Base-by-base conservation (phyloP, 345 rosid genomes). In the Citrus unshiu region DNA sequence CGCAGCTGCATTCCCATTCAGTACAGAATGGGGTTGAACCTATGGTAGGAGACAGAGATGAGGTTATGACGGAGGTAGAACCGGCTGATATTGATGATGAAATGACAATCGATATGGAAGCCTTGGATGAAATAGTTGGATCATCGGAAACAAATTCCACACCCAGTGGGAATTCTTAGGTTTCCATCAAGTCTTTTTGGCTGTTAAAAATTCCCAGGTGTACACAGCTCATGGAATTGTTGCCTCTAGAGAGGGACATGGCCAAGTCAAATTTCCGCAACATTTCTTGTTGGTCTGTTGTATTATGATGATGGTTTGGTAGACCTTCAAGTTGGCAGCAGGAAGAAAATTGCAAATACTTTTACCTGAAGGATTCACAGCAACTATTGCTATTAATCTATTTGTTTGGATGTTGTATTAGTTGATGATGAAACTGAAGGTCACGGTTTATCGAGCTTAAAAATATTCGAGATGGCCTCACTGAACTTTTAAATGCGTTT, bases 21-120 rank as follows among this genome's bases (percentile, higher is more conserved):
- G 85, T 69, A 66, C 81, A 89, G 82, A 91, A 93, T 84, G 97
- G 93, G 68, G 83, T 81, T 79, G 97, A 92, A 77, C 81, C 90
- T n/a, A 56, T 81, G 76, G 88, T 67, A 59, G 89, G 87, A 29
- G 93, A 90, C 29, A 82, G 89, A 79, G 95, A 93, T 84, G 97
- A 87, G 85, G 83, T 88, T 77, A 89, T 90, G 94, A 82, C 92
- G 6, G 97, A 85, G 84, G 92, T 87, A 68, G 98, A 89, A 79
- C 95, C 88, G 79, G 88, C 91, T 29, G 91, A 90, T 66, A 84
- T 86, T 68, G 90, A 86, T 61, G 93, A 91, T 74, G 90, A 88
- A 69, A 87, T 90, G 90, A 85, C 95, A 68, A 84, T 88, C 3
- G 95, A 91, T 75, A 85, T 86, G 90, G 95, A 94, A 78, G 84